phyloP scores from a whole-genome alignment of 108 stramenopile genomes.

The Nitzschia palea region DNA sequence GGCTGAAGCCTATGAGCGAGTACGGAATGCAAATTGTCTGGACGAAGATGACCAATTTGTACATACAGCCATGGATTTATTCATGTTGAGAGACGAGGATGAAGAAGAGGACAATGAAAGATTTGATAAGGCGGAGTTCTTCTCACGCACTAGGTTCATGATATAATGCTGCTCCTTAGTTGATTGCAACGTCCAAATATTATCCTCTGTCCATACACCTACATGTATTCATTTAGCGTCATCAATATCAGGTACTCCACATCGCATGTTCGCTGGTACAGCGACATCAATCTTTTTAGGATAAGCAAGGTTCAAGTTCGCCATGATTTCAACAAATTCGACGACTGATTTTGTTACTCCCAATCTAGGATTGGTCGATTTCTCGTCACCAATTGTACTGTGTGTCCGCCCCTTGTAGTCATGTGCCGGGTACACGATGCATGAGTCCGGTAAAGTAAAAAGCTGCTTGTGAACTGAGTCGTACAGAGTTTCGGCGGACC shows the following conservation, averaged over 20 bases:
- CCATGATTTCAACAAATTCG: constrained; percentile 89
- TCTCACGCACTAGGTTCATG: too few relatives aligned
- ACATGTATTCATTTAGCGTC: too few relatives aligned
- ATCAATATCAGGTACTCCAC: constrained; percentile 58
- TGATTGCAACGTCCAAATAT: too few relatives aligned
- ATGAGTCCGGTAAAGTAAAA: constrained; percentile 68
- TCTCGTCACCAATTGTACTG: constrained; percentile 75
- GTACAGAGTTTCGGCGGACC: constrained; percentile 66
- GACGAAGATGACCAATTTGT: not conserved
- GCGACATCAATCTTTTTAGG: constrained; percentile 84
- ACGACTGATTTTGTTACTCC: constrained; percentile 62
- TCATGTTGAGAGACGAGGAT: not conserved
- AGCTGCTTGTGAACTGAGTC: constrained; percentile 70
- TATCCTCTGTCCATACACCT: too few relatives aligned
- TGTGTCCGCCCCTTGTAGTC: constrained; percentile 77
- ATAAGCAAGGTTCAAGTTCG: constrained; percentile 70
- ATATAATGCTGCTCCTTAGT: too few relatives aligned
- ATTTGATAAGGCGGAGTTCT: too few relatives aligned
- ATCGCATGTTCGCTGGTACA: constrained; percentile 86
- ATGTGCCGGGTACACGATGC: constrained; percentile 87
- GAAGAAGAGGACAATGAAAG: too few relatives aligned
- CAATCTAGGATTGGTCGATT: constrained; percentile 66
- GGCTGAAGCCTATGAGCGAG: too few relatives aligned
- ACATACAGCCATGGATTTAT: not conserved
- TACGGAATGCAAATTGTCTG: too few relatives aligned